Base-by-base conservation (phyloP, 73 alveolate species). In the Tetrahymena malaccensis region DNA sequence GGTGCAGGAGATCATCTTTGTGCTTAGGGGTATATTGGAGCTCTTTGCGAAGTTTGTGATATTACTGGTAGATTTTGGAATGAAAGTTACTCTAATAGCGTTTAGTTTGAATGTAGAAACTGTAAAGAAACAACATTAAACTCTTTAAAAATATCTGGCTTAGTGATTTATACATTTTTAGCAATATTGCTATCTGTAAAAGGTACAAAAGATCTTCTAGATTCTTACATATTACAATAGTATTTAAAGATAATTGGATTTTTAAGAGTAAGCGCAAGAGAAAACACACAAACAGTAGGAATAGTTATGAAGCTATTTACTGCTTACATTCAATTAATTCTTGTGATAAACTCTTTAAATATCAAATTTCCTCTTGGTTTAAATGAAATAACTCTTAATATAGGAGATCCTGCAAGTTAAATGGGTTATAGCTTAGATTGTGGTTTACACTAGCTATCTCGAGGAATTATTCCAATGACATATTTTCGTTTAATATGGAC, bases 21-120 rank as follows among this genome's bases (percentile, higher is more conserved):
- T 50, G 38, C 93, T 12, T 55, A 94, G n/a, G 96, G 96, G 22
- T 95, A 94, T 85, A 27, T 94, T 16, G 96, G 96, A 22, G 96
- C 95, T 40, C 25, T 94, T 5, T 94, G 96, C 44, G 96, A 94
- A 94, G 93, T 85, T 43, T 94, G 96, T 94, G 96, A 94, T 50
- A 35, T 94, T 13, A 55, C 85, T 85, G 37, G 21, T 10, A 85
- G 43, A 43, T 12, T 15, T 9, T 50, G 93, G 57, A 33, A 40
- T 0, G 96, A 85, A 94, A 50, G 93, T 3, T 85, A 94, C 43
- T 38, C 96, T 33, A 16, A 85, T 33, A 94, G 94, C 5, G 55
- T 35, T 50, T 22, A 94, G 34, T 94, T 43, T 85, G 43, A 37
- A 38, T 94, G 96, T 85, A 95, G 94, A 3, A 85, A 70, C 21